Evolutionary conservation across 352 stramenopile species (phyloP), one percentile per base, ranked within the genome.

Genomic region (Phytophthora multivora): DNA sequence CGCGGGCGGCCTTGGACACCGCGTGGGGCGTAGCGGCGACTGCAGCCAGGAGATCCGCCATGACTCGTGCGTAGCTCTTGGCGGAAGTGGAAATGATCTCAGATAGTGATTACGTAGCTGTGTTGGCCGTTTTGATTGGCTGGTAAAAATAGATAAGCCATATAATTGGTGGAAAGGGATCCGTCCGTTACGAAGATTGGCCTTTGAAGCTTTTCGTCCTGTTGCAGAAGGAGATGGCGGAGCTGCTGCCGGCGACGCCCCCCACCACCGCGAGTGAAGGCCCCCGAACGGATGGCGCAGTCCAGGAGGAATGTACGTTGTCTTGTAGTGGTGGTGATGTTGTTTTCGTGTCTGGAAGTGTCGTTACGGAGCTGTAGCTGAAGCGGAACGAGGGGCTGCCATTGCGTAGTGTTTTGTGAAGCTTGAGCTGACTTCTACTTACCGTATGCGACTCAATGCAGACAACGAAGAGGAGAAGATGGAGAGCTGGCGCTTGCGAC

Each of bases 21-120:
- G 45, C 30, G 21, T 63, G 41, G 16, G 59, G 53, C 59, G 71
- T 59, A 9, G 61, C 51, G 12, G 64, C 63, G 13, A 73, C 71
- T 39, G 76, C 69, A 25, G 73, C 76, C 15, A 86, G 56, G 38
- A 86, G 73, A 73, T 86, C 76, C 39, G 72, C 72, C 72, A 80
- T 80, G 8, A 28, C 23, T 39, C n/a, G 30, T 51, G 46, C 26
- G 26, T 16, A 40, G 45, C 30, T 53, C 12, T 33, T 43, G 5
- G 35, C 7, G 36, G 19, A 19, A 45, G 26, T 45, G n/a, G 5
- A 21, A 53, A 53, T 53, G 47, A 43, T 21, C 36, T 42, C 16
- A 35, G 35, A 25, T 2, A 23, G 10, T 15, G 54, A 54, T 55
- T 63, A 63, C 54, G 54, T 63, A 63, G 36, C 13, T 12, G 12